A percentile compares a stretch with the other conserved stretches of the same genome.
phyloP scores from a whole-genome alignment of 331 rosid species.

The Rhamnella rubrinervis region DNA sequence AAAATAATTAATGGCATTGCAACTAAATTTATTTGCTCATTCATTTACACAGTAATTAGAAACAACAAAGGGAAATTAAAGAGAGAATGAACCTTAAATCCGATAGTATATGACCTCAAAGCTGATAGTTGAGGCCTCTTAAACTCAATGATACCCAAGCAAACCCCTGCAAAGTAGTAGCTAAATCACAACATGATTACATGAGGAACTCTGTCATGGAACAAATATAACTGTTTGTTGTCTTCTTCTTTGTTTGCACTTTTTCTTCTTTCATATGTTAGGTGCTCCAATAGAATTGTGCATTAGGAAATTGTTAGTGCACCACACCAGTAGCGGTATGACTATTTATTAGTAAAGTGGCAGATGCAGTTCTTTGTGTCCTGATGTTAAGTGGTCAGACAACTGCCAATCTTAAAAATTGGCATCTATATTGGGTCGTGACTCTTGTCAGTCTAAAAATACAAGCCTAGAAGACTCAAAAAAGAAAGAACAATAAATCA shows the following conservation, averaged over 20 bases:
- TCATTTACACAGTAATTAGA: background rate
- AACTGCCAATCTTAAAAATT: background rate
- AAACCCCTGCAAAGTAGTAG: constrained; percentile 41
- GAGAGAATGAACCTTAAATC: constrained; percentile 53
- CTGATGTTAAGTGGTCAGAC: background rate
- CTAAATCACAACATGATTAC: constrained; percentile 15
- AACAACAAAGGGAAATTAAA: background rate
- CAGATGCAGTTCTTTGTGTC: background rate
- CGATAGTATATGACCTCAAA: constrained; percentile 39
- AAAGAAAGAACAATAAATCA: constrained; percentile 20
- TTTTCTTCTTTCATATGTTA: background rate
- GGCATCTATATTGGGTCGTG: background rate
- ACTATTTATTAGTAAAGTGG: too few relatives aligned
- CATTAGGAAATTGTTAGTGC: background rate
- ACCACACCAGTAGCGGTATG: too few relatives aligned
- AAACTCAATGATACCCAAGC: constrained; percentile 28
- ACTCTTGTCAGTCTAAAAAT: too few relatives aligned
- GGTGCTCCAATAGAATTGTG: background rate
- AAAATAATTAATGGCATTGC: background rate
- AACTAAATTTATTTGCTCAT: background rate
- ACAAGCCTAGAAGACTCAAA: background rate
- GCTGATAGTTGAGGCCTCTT: constrained; percentile 51
- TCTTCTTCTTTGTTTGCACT: background rate
- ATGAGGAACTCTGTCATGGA: background rate
- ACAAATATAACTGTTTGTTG: background rate